Conservation (phyloP, 2,329 filamentous ascomycete genomes). For the Tolypocladium endophyticum region DNA sequence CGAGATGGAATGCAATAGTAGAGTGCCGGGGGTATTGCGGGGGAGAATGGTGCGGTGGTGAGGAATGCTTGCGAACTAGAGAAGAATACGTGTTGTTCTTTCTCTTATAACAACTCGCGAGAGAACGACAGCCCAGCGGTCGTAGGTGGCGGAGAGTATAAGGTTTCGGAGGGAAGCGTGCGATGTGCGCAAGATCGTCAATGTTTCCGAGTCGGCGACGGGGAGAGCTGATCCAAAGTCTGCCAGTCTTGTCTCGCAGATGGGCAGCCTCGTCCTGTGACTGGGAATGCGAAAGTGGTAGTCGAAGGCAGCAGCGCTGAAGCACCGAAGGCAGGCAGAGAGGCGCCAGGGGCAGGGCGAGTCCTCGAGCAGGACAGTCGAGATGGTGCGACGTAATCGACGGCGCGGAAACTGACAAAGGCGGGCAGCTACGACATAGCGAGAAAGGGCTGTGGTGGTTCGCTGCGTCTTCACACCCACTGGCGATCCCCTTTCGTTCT, state of each 20-base stretch:
- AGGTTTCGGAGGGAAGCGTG: not conserved
- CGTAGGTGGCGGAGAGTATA: not conserved
- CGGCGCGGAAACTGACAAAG: not conserved
- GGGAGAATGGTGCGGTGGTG: conserved; percentile 11
- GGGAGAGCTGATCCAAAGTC: not conserved
- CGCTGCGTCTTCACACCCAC: not conserved
- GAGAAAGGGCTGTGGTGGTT: not conserved
- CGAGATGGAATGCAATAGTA: conserved; percentile 15
- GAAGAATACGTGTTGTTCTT: conserved; percentile 1
- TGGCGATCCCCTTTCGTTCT: not conserved
- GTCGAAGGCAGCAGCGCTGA: not conserved
- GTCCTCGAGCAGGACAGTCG: not conserved
- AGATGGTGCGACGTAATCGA: not conserved
- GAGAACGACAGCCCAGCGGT: not conserved
- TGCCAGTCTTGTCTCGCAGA: conserved; percentile 1
- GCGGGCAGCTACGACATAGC: conserved; percentile 1
- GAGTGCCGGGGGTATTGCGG: conserved; percentile 4
- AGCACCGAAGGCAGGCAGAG: not conserved
- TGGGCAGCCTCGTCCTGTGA: conserved; percentile 5
- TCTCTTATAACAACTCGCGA: not conserved
- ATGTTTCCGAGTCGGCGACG: not conserved
- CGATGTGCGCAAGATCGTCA: not conserved
- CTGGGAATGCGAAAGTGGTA: not conserved
- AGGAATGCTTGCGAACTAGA: conserved; percentile 13
- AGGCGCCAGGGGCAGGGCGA: not conserved